Evolutionary conservation across 176 grass and related monocot genomes (phyloP), one percentile per base, ranked within the genome.

Genomic region (Lolium multiflorum): DNA sequence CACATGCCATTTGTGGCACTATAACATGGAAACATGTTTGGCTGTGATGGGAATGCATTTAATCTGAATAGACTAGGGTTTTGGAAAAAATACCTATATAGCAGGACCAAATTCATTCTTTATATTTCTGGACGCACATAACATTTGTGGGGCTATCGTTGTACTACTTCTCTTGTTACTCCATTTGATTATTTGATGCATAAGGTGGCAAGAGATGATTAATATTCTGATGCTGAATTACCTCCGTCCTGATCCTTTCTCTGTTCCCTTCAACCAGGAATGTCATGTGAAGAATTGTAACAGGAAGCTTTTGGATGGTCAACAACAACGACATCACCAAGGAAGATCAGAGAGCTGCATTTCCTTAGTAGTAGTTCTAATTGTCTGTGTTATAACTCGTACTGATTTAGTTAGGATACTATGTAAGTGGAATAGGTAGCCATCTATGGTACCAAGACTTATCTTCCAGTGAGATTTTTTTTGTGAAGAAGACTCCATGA

Each of bases 171-270:
- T 7, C 41, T 44, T 71, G 17, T 11, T 72, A 47, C 41, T 72
- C 69, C 10, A 47, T 72, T 72, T 72, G 69, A 35, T 7, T 15
- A 35, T 15, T 31, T 31, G 63, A 66, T 28, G 4, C 61, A 28
- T 64, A 64, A 13, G 11, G 24, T 64, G 61, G 61, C 66, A 69
- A 64, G 9, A 64, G 61, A 13, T 64, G 28, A 16, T 44, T 6
- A 44, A 71, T 71, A 41, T n/a, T 71, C 17, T 71, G 39, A 71
- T 44, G 39, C 38, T 71, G 59, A 62, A 25, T 62, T 25, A 62
- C 59, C 59, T 62, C 9, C 21, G 12, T 62, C 59, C 10, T 63
- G 11, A 63, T 26, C 60, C n/a, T 62, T 63, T 0, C 11, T 63
- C 60, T 25, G 20, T n/a, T 59, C 10, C 17, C 56, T 57, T 60